phyloP scores from a whole-genome alignment of 208 protist species.

The Crithidia bombi region DNA sequence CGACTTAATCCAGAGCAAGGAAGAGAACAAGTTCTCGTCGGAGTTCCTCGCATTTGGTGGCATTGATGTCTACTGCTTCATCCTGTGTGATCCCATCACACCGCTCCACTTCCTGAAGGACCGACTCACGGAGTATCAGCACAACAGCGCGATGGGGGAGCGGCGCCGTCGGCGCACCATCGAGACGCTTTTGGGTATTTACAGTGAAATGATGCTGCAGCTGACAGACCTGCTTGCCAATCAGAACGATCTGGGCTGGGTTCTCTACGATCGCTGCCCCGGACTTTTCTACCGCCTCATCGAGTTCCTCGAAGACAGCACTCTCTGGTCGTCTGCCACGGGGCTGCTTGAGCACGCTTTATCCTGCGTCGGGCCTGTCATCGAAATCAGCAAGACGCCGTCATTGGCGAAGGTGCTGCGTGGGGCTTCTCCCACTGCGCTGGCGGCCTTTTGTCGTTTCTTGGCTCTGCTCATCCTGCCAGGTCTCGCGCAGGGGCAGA shows the following conservation, averaged over 20 bases:
- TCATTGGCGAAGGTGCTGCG: conserved; percentile 59
- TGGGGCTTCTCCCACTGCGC: conserved; percentile 30
- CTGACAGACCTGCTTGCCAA: conserved; percentile 74
- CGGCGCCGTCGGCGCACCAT: conserved; percentile 18
- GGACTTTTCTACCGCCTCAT: conserved; percentile 77
- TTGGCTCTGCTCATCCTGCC: conserved; percentile 76
- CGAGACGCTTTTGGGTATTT: conserved; percentile 26
- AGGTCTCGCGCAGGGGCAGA: conserved; percentile 46
- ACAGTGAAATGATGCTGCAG: conserved; percentile 41
- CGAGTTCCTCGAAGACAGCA: conserved; percentile 57
- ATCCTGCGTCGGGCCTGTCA: conserved; percentile 69
- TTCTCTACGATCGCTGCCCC: conserved; percentile 79
- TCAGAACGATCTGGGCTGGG: conserved; percentile 77
- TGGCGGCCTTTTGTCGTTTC: conserved; percentile 68
- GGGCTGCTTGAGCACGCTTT: conserved; percentile 74
- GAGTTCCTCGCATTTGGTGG: conserved; percentile 73
- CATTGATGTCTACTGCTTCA: conserved; percentile 65
- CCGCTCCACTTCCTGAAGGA: conserved; percentile 20
- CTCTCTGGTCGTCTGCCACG: conserved; percentile 38
- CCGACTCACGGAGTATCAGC: conserved; percentile 14
- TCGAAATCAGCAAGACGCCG: conserved; percentile 75
- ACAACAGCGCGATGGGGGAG: conserved; percentile 9
- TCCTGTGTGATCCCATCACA: conserved; percentile 65
- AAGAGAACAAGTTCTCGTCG: conserved; percentile 42
- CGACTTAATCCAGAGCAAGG: conserved; percentile 50